phyloP scores from a whole-genome alignment of 2,329 filamentous ascomycete species.

The Aspergillus oerlinghausenensis region DNA sequence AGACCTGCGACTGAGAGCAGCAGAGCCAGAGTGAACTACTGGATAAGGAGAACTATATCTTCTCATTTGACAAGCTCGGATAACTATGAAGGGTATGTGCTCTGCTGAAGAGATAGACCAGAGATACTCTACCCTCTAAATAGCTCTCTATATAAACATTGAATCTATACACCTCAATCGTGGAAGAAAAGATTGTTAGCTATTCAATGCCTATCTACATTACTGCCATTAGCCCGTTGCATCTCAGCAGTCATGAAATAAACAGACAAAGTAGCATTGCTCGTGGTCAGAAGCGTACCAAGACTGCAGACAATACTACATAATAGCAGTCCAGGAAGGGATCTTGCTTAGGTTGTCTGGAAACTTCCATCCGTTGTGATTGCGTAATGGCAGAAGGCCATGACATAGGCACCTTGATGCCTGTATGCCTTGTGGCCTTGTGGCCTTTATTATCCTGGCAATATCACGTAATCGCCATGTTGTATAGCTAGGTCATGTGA shows the following conservation, averaged over 20 bases:
- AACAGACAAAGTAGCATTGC: background rate
- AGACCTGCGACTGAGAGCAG: background rate
- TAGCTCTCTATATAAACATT: background rate
- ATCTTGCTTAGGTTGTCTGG: background rate
- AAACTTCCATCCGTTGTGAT: conserved; percentile 13
- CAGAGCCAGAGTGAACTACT: no score
- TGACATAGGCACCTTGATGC: conserved; percentile 11
- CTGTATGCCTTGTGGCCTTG: conserved; percentile 4
- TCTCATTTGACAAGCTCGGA: background rate
- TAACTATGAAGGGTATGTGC: background rate
- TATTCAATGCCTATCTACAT: background rate
- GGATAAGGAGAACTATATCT: background rate
- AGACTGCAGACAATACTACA: no score
- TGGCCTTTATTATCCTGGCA: background rate
- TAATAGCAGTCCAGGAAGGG: no score
- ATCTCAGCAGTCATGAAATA: background rate
- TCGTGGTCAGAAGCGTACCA: no score
- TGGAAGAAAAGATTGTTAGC: background rate
- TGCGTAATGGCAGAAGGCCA: conserved; percentile 19
- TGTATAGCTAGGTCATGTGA: conserved; percentile 14
- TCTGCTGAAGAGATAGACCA: background rate
- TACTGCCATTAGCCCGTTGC: background rate
- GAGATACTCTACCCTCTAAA: background rate
- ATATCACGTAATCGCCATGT: conserved; percentile 1
- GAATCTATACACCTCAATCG: background rate